Conservation (phyloP, 2,329 filamentous ascomycete genomes). For the Hypoxylon sp. region DNA sequence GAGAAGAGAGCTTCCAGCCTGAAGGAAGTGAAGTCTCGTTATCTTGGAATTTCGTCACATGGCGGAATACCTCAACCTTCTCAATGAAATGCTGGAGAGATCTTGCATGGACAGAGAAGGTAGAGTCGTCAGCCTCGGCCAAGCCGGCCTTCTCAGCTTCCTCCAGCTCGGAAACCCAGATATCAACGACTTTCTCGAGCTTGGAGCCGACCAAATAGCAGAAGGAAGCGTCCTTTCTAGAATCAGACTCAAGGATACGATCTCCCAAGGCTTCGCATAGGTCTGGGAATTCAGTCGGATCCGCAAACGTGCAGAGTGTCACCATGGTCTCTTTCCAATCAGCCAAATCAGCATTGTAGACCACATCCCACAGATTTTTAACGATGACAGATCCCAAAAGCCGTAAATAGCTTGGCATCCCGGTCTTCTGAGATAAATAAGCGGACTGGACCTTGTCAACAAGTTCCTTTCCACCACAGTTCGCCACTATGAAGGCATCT, state of each 20-base stretch:
- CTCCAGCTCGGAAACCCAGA: conserved; percentile 91
- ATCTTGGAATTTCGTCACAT: conserved; percentile 93
- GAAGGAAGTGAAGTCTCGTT: conserved; percentile 76
- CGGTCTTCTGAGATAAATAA: conserved; percentile 86
- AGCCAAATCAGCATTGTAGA: conserved; percentile 91
- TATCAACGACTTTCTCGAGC: conserved; percentile 94
- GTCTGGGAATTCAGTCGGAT: conserved; percentile 90
- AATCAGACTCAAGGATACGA: conserved; percentile 81
- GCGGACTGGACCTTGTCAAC: conserved; percentile 94
- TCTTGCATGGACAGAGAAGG: conserved; percentile 91
- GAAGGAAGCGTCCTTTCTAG: conserved; percentile 92
- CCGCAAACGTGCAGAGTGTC: conserved; percentile 93
- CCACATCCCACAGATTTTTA: conserved; percentile 98
- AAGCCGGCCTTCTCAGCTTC: conserved; percentile 84
- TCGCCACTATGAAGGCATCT: conserved; percentile 97
- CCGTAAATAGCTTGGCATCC: conserved; percentile 90
- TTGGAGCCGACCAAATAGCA: conserved; percentile 97
- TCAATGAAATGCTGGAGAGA: conserved; percentile 95
- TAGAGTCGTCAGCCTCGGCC: conserved; percentile 78
- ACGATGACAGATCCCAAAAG: conserved; percentile 91
- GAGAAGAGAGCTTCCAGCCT: conserved; percentile 87
- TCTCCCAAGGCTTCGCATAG: conserved; percentile 96
- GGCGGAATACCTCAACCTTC: conserved; percentile 96
- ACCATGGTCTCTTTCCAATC: conserved; percentile 99
- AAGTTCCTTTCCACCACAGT: conserved; percentile 92